Base-by-base conservation (phyloP, 768 basidiomycete genomes). In the Macrolepiota fuliginosa region DNA sequence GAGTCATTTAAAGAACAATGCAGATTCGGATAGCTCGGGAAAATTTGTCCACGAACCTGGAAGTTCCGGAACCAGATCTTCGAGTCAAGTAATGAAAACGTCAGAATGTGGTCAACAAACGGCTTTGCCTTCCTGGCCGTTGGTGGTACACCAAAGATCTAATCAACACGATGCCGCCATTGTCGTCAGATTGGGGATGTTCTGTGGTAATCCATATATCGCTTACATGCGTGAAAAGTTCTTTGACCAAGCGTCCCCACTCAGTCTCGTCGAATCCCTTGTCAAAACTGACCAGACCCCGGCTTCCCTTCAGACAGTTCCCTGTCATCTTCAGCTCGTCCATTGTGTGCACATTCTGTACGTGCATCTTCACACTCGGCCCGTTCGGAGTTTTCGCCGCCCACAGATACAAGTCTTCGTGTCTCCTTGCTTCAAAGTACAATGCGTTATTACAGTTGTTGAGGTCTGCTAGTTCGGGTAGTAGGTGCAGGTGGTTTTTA, bases 1-100 rank as follows among this genome's bases (percentile, higher is more conserved):
- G 4, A 64, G 62, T 50, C 27, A 36, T 58, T 32, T 35, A 19
- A 57, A 53, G 50, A 52, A 55, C 60, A 61, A 61, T 61, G 53
- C 24, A 29, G 1, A 13, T 4, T 29, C 11, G n/a, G 7, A 7
- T 32, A 7, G 29, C n/a, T 40, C 36, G 32, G 40, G 37, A 24
- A 32, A 32, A 32, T 32, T 15, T 27, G 12, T 25, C 45, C 19
- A 70, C 79, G 65, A 61, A 95, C 94, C 84, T 99, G 97, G 79
- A 91, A 99, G 75, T 98, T 98, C 66, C 97, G 87, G 81, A 98
- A 98, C 97, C 97, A 99, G 66, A 98, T 94, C 73, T 97, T 98
- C 69, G 84, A 83, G 79, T 99, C 97, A 32, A 96, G 83, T 58
- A 98, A 81, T 36, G 96, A 97, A 76, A 99, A 98, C 40, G 94